Conservation (phyloP, 306 rosid species). For the Alnus rubra region DNA sequence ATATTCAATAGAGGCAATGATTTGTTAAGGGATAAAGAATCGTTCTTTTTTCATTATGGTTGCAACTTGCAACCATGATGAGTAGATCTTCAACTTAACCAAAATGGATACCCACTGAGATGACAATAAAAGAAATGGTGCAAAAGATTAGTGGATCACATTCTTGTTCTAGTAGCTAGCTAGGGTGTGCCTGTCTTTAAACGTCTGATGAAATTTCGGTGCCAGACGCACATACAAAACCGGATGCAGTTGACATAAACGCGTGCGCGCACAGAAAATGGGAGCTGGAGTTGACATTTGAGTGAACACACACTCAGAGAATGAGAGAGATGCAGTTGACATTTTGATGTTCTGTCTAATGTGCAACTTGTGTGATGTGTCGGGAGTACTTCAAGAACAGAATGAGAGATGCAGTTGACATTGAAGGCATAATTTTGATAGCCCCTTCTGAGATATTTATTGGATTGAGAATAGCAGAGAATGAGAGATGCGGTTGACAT, state of each 20-base stretch:
- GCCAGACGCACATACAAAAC: background rate
- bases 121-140: background rate
- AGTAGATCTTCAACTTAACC: background rate
- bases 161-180: background rate
- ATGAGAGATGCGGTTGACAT: background rate
- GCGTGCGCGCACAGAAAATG: background rate
- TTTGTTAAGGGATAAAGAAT: background rate
- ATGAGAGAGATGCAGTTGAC: background rate
- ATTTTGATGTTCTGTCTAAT: background rate
- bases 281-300: background rate
- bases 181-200: background rate
- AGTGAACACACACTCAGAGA: background rate
- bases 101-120: conserved; percentile 3
- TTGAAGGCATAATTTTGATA: background rate
- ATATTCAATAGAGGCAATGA: background rate
- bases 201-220: background rate
- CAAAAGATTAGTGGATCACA: background rate
- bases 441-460: background rate
- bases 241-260: background rate
- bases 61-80: background rate
- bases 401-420: background rate
- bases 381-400: background rate
- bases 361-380: background rate
- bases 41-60: background rate
- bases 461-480: background rate